phyloP scores from a whole-genome alignment of 352 stramenopile genomes.

The Elongisporangium undulatum region DNA sequence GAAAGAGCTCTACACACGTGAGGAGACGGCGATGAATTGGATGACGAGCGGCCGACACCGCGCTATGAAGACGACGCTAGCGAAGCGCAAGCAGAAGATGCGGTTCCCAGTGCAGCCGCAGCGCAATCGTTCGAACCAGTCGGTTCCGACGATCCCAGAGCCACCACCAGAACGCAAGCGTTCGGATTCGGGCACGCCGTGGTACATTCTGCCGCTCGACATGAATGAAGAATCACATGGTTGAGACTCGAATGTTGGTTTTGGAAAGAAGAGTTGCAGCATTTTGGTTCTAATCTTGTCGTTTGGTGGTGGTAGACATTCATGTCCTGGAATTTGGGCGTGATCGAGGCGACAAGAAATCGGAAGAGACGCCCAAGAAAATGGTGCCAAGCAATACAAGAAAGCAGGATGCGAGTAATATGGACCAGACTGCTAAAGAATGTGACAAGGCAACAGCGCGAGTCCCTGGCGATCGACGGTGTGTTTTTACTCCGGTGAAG shows the following conservation, averaged over 20 bases:
- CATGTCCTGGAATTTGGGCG: constrained; percentile 44
- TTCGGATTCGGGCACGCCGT: constrained; percentile 23
- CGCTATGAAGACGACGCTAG: constrained; percentile 44
- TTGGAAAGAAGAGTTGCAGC: not conserved
- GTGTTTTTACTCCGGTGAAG: constrained; percentile 58
- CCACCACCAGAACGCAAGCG: constrained; percentile 9
- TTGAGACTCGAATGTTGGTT: constrained; percentile 1
- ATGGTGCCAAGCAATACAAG: not conserved
- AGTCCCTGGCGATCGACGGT: constrained; percentile 16
- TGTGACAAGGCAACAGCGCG: constrained; percentile 5
- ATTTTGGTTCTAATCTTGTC: not conserved
- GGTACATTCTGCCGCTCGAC: constrained; percentile 48
- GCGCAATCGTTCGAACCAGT: constrained; percentile 15
- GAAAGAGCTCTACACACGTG: not conserved
- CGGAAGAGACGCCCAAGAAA: not conserved
- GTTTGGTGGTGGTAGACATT: constrained; percentile 31
- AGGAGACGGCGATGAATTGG: constrained; percentile 45
- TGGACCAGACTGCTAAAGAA: constrained; percentile 3
- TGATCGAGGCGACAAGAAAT: constrained; percentile 9
- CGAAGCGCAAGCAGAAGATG: constrained; percentile 32
- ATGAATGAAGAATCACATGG: constrained; percentile 50
- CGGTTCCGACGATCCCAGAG: constrained; percentile 8
- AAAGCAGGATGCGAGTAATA: not conserved
- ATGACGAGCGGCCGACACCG: constrained; percentile 61
- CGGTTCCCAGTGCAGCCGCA: constrained; percentile 47